These are phyloP conservation scores for Psilocybe azurescens DNA, from an alignment of 768 basidiomycete genomes.

Conservation along the genomic window DNA sequence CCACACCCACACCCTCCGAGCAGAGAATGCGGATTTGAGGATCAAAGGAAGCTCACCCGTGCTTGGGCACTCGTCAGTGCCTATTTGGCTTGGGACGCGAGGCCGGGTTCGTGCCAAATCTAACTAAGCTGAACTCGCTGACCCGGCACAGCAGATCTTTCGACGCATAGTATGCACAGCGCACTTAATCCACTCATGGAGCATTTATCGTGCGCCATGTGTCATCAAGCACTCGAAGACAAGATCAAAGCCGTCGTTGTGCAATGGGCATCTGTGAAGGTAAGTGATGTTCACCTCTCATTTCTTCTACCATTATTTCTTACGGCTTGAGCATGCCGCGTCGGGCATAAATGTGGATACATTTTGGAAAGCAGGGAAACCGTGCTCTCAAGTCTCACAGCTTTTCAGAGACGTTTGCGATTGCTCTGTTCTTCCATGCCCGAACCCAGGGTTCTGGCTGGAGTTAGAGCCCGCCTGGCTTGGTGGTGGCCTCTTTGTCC, in stretches of 20 bases:
- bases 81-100: slow-evolving; percentile 33
- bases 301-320: slow-evolving; percentile 8
- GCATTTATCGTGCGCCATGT: slow-evolving; percentile 50
- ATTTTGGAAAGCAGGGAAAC: background rate
- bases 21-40: slow-evolving; percentile 25
- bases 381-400: background rate
- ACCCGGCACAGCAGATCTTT: slow-evolving; percentile 44
- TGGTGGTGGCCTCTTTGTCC: background rate
- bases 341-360: background rate
- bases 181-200: slow-evolving; percentile 54
- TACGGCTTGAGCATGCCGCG: slow-evolving; percentile 18
- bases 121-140: slow-evolving; percentile 44
- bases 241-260: slow-evolving; percentile 52
- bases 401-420: background rate
- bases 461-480: background rate
- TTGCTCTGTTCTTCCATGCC: background rate
- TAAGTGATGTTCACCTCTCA: slow-evolving; percentile 22
- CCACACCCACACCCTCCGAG: slow-evolving; percentile 29
- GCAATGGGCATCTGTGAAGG: slow-evolving; percentile 64
- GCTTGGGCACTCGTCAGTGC: slow-evolving; percentile 36
- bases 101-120: slow-evolving; percentile 20
- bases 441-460: background rate
- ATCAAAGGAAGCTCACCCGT: slow-evolving; percentile 31
- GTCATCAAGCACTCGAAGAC: slow-evolving; percentile 45
- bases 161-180: slow-evolving; percentile 50